Evolutionary conservation across 768 basidiomycete species (phyloP), one percentile per base, ranked within the genome.

Genomic region (Exidia glandulosa): DNA sequence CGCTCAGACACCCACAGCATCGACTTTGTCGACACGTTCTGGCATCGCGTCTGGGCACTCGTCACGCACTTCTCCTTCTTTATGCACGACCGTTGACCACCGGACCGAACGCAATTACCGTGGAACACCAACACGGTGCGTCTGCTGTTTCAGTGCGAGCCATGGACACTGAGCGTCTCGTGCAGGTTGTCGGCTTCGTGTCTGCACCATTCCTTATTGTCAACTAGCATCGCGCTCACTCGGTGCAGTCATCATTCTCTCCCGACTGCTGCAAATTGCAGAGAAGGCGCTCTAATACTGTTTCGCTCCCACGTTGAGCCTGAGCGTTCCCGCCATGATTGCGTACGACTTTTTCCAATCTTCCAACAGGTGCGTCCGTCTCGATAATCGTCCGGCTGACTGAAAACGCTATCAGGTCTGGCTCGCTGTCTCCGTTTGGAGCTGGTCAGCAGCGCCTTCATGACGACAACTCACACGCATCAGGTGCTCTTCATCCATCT

Each of bases 371-470:
- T 54, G 50, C 50, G 50, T 23, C 19, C 41, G 19, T 14, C 41
- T 6, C 41, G 6, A 45, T 19, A 23, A 19, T 23, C 41, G 12
- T 37, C 12, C 12, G 10, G 16, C 41, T 5, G 19, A 23, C 41
- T 45, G 23, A 45, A 6, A n/a, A 10, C 19, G 41, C 41, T n/a
- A 19, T 45, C 73, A 75, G 59, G 50, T 64, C 27, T 66, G 62
- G 58, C 60, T 73, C 45, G 56, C 63, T 27, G 57, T 69, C 4
- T 61, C 67, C 6, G 64, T 66, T 1, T 71, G 69, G 67, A 64
- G 61, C 29, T 70, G 69, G 60, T 59, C 59, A 32, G 47, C 62
- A 13, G 61, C 61, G 47, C 56, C 45, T 27, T 25, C 48, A 25
- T 32, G 41, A 45, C 19, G 19, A 19, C 41, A 14, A 6, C 19